A percentile compares a stretch with the other conserved stretches of the same genome.
These are phyloP conservation scores for Tylopilus felleus DNA, from an alignment of 768 basidiomycete species.

Conservation along the genomic window DNA sequence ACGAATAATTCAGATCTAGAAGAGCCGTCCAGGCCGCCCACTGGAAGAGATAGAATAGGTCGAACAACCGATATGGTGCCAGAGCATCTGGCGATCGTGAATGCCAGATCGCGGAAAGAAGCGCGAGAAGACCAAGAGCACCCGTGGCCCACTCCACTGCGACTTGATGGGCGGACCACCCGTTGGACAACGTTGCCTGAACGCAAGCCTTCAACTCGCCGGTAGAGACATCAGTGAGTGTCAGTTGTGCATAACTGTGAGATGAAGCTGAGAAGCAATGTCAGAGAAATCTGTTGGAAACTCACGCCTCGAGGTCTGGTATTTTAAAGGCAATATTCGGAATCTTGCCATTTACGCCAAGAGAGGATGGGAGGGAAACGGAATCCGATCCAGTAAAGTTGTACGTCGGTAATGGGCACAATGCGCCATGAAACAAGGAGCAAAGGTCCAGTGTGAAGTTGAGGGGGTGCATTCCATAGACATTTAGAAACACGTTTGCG, in stretches of 20 bases:
- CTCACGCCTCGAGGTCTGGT: constrained; percentile 81
- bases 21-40: constrained; percentile 76
- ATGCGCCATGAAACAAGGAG: constrained; percentile 65
- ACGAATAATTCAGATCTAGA: constrained; percentile 84
- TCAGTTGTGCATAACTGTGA: constrained; percentile 63
- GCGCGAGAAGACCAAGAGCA: constrained; percentile 58
- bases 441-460: constrained; percentile 90
- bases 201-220: constrained; percentile 82
- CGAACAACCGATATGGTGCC: constrained; percentile 74
- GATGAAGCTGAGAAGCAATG: constrained; percentile 2
- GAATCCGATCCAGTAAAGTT: constrained; percentile 85
- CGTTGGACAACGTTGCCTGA: constrained; percentile 89
- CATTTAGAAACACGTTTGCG: constrained; percentile 78
- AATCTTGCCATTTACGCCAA: constrained; percentile 54
- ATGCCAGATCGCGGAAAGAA: constrained; percentile 51
- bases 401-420: constrained; percentile 81
- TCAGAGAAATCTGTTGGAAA: background rate
- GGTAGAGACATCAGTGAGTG: constrained; percentile 64
- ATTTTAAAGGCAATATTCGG: constrained; percentile 81
- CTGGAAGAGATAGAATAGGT: constrained; percentile 81
- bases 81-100: constrained; percentile 55
- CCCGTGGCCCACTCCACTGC: constrained; percentile 79
- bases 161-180: constrained; percentile 73
- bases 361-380: constrained; percentile 56
- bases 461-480: constrained; percentile 81